Conservation (phyloP, 1,284 basidiomycete species). For the Cryptococcus sp. region DNA sequence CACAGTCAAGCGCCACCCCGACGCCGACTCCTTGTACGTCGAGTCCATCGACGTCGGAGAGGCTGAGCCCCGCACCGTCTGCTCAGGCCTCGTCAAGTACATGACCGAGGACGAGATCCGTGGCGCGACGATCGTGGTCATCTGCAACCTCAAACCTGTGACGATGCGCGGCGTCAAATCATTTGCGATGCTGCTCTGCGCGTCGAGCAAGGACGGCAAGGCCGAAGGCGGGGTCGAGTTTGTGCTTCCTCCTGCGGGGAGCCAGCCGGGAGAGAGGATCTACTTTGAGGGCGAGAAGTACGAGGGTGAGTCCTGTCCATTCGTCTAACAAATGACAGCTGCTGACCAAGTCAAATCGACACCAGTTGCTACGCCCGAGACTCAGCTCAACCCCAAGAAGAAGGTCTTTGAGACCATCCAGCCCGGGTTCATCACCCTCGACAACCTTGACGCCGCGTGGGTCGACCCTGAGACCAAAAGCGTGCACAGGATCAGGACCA, state of each 20-base stretch:
- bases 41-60: constrained; percentile 93
- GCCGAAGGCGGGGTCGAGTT: constrained; percentile 88
- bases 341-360: not conserved
- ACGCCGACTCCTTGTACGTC: constrained; percentile 87
- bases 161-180: constrained; percentile 95
- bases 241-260: constrained; percentile 77
- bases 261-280: constrained; percentile 82
- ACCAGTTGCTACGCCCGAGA: constrained; percentile 65
- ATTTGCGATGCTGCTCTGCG: constrained; percentile 92
- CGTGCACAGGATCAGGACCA: constrained; percentile 78
- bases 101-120: constrained; percentile 91
- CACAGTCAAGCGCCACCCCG: constrained; percentile 85
- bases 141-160: constrained; percentile 90
- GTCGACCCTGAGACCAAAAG: constrained; percentile 76
- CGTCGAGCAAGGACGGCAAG: constrained; percentile 81
- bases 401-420: constrained; percentile 96
- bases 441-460: constrained; percentile 85
- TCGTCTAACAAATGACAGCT: not conserved
- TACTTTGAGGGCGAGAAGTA: constrained; percentile 87
- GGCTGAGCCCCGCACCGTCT: constrained; percentile 85
- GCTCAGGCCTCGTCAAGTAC: constrained; percentile 91
- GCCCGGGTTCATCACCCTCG: constrained; percentile 81
- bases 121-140: constrained; percentile 76
- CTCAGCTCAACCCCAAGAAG: constrained; percentile 92
- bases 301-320: constrained; percentile 60